Evolutionary conservation across 2,329 filamentous ascomycete species (phyloP).

Genomic region (Aspergillus fructus): DNA sequence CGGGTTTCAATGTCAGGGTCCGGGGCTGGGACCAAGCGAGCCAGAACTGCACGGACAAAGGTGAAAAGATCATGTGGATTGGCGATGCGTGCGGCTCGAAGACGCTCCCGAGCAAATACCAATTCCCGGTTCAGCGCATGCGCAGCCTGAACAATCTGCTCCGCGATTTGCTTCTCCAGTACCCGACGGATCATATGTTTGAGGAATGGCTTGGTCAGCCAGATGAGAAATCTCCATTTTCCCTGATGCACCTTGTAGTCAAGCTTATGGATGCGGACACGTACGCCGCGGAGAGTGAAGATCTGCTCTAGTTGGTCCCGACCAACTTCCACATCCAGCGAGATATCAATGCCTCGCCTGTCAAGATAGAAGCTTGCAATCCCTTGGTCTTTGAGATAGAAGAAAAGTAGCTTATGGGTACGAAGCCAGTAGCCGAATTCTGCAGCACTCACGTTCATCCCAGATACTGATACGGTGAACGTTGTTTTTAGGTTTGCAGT

Average conservation of each 20-base stretch:
- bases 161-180: conserved; percentile 74
- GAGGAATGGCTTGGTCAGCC: conserved; percentile 80
- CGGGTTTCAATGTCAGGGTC: conserved; percentile 75
- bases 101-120: conserved; percentile 78
- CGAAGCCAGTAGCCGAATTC: conserved; percentile 90
- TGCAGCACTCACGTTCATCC: conserved; percentile 78
- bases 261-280: conserved; percentile 82
- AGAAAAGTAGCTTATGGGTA: conserved; percentile 66
- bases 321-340: conserved; percentile 79
- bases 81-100: conserved; percentile 81
- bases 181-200: conserved; percentile 76
- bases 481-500: conserved; percentile 67
- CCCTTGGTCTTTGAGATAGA: conserved; percentile 76
- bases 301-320: conserved; percentile 78
- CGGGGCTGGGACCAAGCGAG: conserved; percentile 68
- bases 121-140: conserved; percentile 80
- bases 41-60: conserved; percentile 79
- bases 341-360: conserved; percentile 81
- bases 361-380: conserved; percentile 85
- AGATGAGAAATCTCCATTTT: conserved; percentile 74
- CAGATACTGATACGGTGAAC: conserved; percentile 75
- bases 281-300: conserved; percentile 71
- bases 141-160: conserved; percentile 67
- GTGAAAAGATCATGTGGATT: conserved; percentile 76
- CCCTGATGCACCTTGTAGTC: conserved; percentile 70